A percentile compares a stretch with the other conserved stretches of the same genome.
Conservation (phyloP, 805 yeast species). For the Spathaspora girioi region DNA sequence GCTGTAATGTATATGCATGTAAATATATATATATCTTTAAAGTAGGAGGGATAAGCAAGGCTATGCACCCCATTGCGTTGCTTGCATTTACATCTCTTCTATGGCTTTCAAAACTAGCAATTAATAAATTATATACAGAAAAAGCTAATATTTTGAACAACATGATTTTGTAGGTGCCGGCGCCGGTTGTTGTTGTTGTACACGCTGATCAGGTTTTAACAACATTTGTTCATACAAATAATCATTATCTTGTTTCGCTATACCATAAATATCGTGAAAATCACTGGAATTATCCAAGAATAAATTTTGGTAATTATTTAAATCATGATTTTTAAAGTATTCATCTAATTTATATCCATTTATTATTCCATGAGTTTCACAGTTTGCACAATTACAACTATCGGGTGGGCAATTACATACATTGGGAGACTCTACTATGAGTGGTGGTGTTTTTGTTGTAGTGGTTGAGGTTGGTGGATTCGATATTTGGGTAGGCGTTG, state of each 20-base stretch:
- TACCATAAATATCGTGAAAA: not conserved
- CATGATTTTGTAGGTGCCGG: not conserved
- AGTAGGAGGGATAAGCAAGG: no score
- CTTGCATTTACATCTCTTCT: not conserved
- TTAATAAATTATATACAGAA: not conserved
- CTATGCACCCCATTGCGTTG: not conserved
- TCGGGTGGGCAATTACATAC: conserved; percentile 24
- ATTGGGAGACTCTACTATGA: conserved; percentile 1
- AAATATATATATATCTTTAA: no score
- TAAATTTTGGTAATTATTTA: not conserved
- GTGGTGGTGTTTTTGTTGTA: not conserved
- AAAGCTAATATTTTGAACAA: not conserved
- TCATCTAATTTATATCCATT: conserved; percentile 41
- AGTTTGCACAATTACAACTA: conserved; percentile 36
- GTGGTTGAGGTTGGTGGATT: not conserved
- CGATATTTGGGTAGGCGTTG: not conserved
- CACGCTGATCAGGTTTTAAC: not conserved
- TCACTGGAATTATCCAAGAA: not conserved
- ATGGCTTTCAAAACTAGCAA: not conserved
- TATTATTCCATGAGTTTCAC: conserved; percentile 44
- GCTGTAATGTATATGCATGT: no score
- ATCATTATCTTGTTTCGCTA: not conserved
- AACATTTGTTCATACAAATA: not conserved
- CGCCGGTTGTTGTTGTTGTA: not conserved
- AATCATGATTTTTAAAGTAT: conserved; percentile 4